Base-by-base conservation (phyloP, 2,329 filamentous ascomycete genomes). In the Aspergillus uvarum region DNA sequence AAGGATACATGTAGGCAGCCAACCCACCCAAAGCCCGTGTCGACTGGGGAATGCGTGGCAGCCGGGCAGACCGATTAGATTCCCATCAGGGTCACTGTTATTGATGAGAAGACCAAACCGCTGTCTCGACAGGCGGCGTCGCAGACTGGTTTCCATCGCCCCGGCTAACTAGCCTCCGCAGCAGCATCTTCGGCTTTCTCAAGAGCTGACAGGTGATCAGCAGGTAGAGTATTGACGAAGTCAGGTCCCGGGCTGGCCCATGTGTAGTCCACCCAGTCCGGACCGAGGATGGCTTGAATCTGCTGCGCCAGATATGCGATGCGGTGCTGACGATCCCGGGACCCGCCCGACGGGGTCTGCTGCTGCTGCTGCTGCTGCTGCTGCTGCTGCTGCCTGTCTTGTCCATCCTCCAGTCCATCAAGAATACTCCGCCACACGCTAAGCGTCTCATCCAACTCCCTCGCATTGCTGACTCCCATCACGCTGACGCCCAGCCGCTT, bases 391-490 rank as follows among this genome's bases (percentile, higher is more conserved):
- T n/a, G n/a, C n/a, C n/a, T 44, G 12, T 54, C 61, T 3, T 67
- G 65, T 56, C 72, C 71, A 35, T 78, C 75, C 60, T 80, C 77
- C 11, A 83, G 63, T 1, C 80, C 80, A 47, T 83, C 80, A 11
- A 84, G 64, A 29, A 83, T 78, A 68, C 76, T 79, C 54, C 74
- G 73, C 80, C 82, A 85, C 44, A 84, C 85, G 49, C 84, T 78
- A 75, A 88, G 80, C 1, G 85, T 87, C 76, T 88, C 86, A 61
- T 87, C 81, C 51, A 89, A 71, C 71, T 89, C 86, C 8, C 77
- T 76, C 3, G 82, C 69, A 51, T 81, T 84, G 66, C 84, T 87
- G 29, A 88, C 86, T 11, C 86, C 86, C 76, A 89, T 87, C 44
- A 89, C 86, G 57, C 80, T 85, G 38, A 87, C 84, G 12, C 86